Percentiles rank a stretch among this genome's conserved stretches.
Evolutionary conservation across 164 flowering plant genomes (phyloP).

Genomic region (Pachysandra terminalis): DNA sequence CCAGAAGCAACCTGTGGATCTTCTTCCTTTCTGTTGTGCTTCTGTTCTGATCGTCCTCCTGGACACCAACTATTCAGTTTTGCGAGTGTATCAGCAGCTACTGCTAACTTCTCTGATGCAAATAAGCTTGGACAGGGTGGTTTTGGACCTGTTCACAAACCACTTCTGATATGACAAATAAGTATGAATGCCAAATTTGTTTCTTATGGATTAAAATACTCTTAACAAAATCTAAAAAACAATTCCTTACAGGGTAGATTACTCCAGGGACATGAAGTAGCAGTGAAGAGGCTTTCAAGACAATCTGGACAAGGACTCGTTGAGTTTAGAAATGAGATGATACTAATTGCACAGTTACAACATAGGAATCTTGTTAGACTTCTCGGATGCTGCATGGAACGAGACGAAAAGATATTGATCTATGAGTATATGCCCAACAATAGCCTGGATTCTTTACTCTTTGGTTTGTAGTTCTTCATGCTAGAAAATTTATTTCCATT

Average conservation of each 20-base stretch:
- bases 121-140: constrained; percentile 19
- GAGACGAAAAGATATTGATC: constrained; percentile 20
- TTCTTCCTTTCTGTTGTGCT: too few species aligned
- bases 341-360: constrained; percentile 23
- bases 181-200: neutral
- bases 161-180: neutral
- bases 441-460: constrained; percentile 25
- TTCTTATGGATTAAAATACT: neutral
- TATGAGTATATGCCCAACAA: constrained; percentile 30
- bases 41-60: neutral
- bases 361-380: constrained; percentile 28
- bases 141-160: constrained; percentile 7
- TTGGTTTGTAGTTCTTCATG: constrained; percentile 11
- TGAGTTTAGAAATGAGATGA: constrained; percentile 19
- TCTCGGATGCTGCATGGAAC: constrained; percentile 20
- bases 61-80: constrained; percentile 2
- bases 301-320: constrained; percentile 23
- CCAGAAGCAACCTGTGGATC: too few species aligned
- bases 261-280: constrained; percentile 21
- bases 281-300: constrained; percentile 23
- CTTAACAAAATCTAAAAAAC: too few species aligned
- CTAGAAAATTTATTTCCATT: neutral
- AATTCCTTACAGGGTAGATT: constrained; percentile 12
- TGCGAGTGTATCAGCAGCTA: constrained; percentile 4
- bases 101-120: constrained; percentile 14